Evolutionary conservation across 2,329 filamentous ascomycete species (phyloP).

Genomic region (Zasmidium citrigriseum): DNA sequence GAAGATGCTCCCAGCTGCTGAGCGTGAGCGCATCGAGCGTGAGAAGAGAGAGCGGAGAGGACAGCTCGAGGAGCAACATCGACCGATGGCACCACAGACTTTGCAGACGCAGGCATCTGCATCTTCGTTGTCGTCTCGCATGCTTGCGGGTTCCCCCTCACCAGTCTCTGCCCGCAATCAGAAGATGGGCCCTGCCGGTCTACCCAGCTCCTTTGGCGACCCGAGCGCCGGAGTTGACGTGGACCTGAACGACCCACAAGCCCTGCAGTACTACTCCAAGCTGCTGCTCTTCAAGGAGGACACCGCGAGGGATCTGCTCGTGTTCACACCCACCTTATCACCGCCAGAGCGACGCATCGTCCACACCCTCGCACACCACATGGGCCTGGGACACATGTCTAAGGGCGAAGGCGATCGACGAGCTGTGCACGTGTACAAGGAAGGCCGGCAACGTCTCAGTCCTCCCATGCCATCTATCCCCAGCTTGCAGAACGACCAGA

Average conservation of each 20-base stretch:
- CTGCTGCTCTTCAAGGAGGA: conserved; percentile 87
- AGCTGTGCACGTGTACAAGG: conserved; percentile 86
- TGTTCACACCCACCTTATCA: conserved; percentile 78
- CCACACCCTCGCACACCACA: conserved; percentile 92
- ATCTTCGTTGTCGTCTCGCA: conserved; percentile 68
- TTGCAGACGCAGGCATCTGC: conserved; percentile 85
- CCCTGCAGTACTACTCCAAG: conserved; percentile 86
- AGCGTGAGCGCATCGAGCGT: conserved; percentile 91
- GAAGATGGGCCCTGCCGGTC: conserved; percentile 37
- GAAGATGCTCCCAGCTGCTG: conserved; percentile 95
- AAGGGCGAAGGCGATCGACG: conserved; percentile 84
- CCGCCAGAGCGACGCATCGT: conserved; percentile 86
- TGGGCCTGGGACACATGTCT: conserved; percentile 87
- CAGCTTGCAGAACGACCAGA: conserved; percentile 73
- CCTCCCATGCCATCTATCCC: conserved; percentile 64
- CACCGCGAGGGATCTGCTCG: conserved; percentile 71
- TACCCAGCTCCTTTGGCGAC: conserved; percentile 33
- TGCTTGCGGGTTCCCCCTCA: conserved; percentile 64
- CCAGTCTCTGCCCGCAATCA: conserved; percentile 62
- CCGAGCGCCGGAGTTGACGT: conserved; percentile 56
- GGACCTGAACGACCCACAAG: conserved; percentile 88
- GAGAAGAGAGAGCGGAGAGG: conserved; percentile 96
- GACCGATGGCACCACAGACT: conserved; percentile 64
- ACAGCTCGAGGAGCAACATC: conserved; percentile 95
- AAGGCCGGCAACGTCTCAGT: conserved; percentile 59